Base-by-base conservation (phyloP, 768 basidiomycete species). In the Ramaria sp. region DNA sequence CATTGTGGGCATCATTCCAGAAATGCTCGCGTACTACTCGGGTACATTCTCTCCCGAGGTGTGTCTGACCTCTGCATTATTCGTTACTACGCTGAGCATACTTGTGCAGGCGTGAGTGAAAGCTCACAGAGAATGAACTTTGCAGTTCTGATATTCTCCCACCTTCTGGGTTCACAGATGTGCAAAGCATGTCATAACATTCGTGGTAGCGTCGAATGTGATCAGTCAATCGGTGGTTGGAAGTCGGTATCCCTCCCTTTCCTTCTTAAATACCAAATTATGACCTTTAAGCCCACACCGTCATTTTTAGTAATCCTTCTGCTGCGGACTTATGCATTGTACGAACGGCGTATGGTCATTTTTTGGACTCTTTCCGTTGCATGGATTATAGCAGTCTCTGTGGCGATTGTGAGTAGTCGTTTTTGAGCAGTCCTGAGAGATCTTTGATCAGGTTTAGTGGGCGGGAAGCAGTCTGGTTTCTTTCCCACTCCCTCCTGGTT, bases 1-100 rank as follows among this genome's bases (percentile, higher is more conserved):
- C 3, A 18, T 62, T 12, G 20, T 62, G 8, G 56, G 58, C 16
- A 34, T 59, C 48, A 34, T 62, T 8, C 61, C 60, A 4, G 50
- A 59, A 7, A 50, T 60, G 27, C 5, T 56, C n/a, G 28, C 48
- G n/a, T 50, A 50, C 36, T 50, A 3, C 5, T 12, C 48, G 24
- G 32, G 28, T 37, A 18, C 24, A 50, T 3, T 50, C n/a, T 22
- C 30, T 1, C 48, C 48, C 16, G 24, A 32, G 34, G 48, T 50
- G 18, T 22, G 45, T 13, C 27, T 3, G 18, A 10, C 20, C 5
- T 5, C 45, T 20, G 4, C 27, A 15, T 36, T 50, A 9, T 10
- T 38, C n/a, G 15, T 37, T 37, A 15, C 18, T n/a, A 7, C 36
- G 6, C 18, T 34, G 13, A 50, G 6, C 28, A 8, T 7, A 34